phyloP scores from a whole-genome alignment of 148 eudicot genomes.

The Camellia lanceoleosa region DNA sequence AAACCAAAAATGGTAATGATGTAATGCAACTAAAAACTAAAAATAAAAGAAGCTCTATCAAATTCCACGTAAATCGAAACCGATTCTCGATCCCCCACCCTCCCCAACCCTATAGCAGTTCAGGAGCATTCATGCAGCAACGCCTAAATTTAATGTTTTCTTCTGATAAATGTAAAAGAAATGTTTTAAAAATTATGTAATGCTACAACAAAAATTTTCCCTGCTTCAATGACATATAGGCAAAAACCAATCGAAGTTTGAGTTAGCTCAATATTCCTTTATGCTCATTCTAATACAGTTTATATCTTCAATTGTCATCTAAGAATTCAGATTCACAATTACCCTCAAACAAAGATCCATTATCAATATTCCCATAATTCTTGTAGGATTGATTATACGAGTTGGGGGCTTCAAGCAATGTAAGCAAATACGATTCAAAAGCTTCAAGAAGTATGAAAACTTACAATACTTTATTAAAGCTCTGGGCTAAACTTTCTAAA shows the following conservation, averaged over 20 bases:
- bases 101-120: no score
- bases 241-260: neutral
- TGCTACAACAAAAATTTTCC: neutral
- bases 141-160: no score
- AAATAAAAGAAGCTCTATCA: no score
- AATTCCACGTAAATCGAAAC: neutral
- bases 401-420: neutral
- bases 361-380: neutral
- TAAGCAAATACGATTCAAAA: neutral
- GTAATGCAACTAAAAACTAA: neutral
- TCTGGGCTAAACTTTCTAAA: slow-evolving; percentile 78
- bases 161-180: no score
- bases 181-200: neutral
- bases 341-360: neutral
- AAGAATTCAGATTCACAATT: neutral
- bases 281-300: neutral
- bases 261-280: neutral
- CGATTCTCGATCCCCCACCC: no score
- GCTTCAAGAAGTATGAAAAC: slow-evolving; percentile 19
- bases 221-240: neutral
- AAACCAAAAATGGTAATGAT: neutral
- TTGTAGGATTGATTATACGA: neutral
- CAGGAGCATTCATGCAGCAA: no score
- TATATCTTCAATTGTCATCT: neutral
- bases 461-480: slow-evolving; percentile 87